Base-by-base conservation (phyloP, 192 early-diverging fungal genomes). In the Gaertneriomyces semiglobifer region DNA sequence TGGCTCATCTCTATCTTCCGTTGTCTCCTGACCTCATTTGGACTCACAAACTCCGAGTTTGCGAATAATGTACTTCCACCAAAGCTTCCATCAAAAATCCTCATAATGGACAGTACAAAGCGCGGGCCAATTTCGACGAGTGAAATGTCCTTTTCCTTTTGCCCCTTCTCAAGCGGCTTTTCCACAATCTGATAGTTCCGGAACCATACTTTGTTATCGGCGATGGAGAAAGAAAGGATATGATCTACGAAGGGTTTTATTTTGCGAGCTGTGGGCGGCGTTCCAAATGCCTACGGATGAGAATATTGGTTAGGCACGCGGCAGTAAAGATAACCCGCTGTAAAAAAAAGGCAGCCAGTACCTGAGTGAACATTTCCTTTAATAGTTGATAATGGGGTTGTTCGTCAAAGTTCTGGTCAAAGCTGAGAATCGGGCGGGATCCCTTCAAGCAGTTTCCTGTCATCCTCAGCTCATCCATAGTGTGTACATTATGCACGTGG, bases 381-480 rank as follows among this genome's bases (percentile, higher is more conserved):
- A 99, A 79, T 25, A 99, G 81, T 65, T 84, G 74, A 72, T 88
- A 84, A 71, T 98, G 89, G 39, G 95, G 92, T 20, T 77, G 63
- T 57, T 74, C 79, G 61, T 98, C 95, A 80, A 99, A 99, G 67
- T 76, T 89, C 58, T 88, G 81, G 74, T 99, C 96, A 77, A 99
- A 99, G 7, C 92, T 94, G 25, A 99, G 79, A 39, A 99, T 87
- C 14, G 93, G 93, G 48, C 96, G 90, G 14, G 93, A 95, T 18
- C 95, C 95, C 72, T 96, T 96, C 51, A 99, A 79, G 75, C 92
- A 95, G 81, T 99, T 99, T 64, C 96, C 96, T 4, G 93, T 95
- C 90, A 99, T 92, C 59, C 92, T 92, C 41, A 99, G 86, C 76
- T 99, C 96, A 72, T 96, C 93, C 95, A 99, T 96, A 25, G 96